phyloP scores from a whole-genome alignment of 192 early-diverging fungal genomes.

The Mortierella claussenii region DNA sequence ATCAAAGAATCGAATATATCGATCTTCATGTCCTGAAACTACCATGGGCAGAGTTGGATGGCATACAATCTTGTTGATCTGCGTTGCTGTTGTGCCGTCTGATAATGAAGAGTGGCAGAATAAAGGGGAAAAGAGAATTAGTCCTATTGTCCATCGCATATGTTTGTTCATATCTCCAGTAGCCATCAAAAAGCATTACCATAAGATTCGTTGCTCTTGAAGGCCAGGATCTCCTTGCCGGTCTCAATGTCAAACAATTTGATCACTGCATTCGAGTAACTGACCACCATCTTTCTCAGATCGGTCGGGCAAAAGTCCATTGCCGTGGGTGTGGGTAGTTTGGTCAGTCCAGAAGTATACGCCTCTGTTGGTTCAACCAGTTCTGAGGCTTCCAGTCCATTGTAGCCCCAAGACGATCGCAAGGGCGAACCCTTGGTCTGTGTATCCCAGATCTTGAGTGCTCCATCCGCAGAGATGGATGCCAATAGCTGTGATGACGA shows the following conservation, averaged over 20 bases:
- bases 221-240: conserved; percentile 66
- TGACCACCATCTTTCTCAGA: conserved; percentile 68
- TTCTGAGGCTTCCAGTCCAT: conserved; percentile 52
- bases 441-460: conserved; percentile 85
- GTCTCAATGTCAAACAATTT: conserved; percentile 83
- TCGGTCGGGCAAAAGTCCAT: conserved; percentile 74
- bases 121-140: background rate
- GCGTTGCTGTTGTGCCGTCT: conserved; percentile 68
- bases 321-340: conserved; percentile 66
- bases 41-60: conserved; percentile 82
- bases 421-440: conserved; percentile 57
- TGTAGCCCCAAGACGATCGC: conserved; percentile 60
- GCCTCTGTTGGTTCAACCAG: conserved; percentile 25
- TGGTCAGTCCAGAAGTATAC: conserved; percentile 39
- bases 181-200: conserved; percentile 28
- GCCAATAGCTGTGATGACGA: conserved; percentile 65
- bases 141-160: too few relatives aligned
- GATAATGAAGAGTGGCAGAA: background rate
- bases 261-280: conserved; percentile 70
- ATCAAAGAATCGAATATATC: conserved; percentile 80
- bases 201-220: conserved; percentile 69
- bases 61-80: conserved; percentile 78
- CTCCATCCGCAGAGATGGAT: conserved; percentile 83
- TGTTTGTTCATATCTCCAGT: too few relatives aligned
- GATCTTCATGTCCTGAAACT: conserved; percentile 82